Conservation (phyloP, 2,329 filamentous ascomycete species). For the Fusarium sp. region DNA sequence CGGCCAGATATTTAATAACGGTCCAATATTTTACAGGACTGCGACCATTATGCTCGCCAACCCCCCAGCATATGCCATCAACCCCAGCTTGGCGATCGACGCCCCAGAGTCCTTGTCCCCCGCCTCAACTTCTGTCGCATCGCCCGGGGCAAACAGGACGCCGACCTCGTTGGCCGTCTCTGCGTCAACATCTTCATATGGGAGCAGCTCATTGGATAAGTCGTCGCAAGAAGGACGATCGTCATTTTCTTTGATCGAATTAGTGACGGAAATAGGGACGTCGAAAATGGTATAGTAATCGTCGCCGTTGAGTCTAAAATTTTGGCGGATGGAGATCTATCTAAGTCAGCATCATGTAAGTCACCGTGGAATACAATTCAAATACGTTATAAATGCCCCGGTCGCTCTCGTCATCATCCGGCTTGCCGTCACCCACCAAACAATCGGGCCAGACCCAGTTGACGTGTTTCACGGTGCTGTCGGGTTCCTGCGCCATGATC, state of each 20-base stretch:
- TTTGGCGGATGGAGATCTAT: slow-evolving; percentile 76
- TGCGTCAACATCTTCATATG: slow-evolving; percentile 57
- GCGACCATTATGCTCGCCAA: neutral
- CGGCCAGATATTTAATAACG: neutral
- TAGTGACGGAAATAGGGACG: slow-evolving; percentile 74
- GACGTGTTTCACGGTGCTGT: slow-evolving; percentile 78
- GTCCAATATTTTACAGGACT: neutral
- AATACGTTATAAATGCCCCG: slow-evolving; percentile 70
- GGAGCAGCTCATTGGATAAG: slow-evolving; percentile 63
- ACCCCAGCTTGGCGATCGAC: neutral
- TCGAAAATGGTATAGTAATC: slow-evolving; percentile 78
- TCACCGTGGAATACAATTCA: slow-evolving; percentile 37
- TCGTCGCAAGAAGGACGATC: slow-evolving; percentile 60
- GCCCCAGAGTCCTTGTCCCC: slow-evolving; percentile 14
- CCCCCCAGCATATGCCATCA: slow-evolving; percentile 4
- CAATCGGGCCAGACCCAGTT: slow-evolving; percentile 79
- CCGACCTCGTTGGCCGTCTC: slow-evolving; percentile 56
- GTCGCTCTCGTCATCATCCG: slow-evolving; percentile 57
- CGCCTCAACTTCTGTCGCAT: slow-evolving; percentile 56
- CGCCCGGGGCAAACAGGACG: slow-evolving; percentile 63
- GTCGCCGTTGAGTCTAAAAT: slow-evolving; percentile 71
- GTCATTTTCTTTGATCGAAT: slow-evolving; percentile 62
- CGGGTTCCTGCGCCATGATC: slow-evolving; percentile 71
- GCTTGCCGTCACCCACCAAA: slow-evolving; percentile 69
- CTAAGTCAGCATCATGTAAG: neutral